Evolutionary conservation across 2,329 filamentous ascomycete genomes (phyloP), one percentile per base, ranked within the genome.

Genomic region (Exophiala mesophila): DNA sequence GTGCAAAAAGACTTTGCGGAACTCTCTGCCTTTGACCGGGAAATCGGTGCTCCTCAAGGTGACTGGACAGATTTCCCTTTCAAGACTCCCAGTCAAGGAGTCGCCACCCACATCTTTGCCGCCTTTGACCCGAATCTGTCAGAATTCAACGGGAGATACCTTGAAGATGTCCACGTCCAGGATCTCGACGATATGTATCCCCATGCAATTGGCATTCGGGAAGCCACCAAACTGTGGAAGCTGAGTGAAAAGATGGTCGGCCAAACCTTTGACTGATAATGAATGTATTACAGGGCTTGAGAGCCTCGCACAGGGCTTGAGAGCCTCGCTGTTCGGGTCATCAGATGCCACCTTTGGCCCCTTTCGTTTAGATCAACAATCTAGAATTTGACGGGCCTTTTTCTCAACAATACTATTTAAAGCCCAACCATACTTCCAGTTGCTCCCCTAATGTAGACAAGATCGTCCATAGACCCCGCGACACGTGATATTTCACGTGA

Each of bases 101-200:
- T 34, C 16, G 32, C 32, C 7, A 34, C 32, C 7, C 32, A 34
- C 17, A 19, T 34, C 18, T 18, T 15, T 12, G 32, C 32, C 4
- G 32, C 32, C 4, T 34, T 34, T 19, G 32, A 34, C 6, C 32
- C 32, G 6, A 34, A 4, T 18, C 32, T 34, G n/a, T 18, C 17
- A 34, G 32, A 34, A 4, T 34, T 18, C 16, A 34, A 34, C n/a
- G 32, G 32, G 9, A 34, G 32, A 18, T 34, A 17, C n/a, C 32
- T 34, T 6, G 15, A 15, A 10, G 17, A 34, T 19, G n/a, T 19
- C 4, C 13, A 34, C 12, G 13, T 18, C 4, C 4, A 7, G 6
- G 32, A 34, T 18, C 32, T 34, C 15, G 32, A 34, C 18, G 32
- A 34, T 18, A 4, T 34, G 12, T 10, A 34, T 9, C 9, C 32